Evolutionary conservation across 169 alveolate species (phyloP).

Genomic region (Besnoitia besnoiti): DNA sequence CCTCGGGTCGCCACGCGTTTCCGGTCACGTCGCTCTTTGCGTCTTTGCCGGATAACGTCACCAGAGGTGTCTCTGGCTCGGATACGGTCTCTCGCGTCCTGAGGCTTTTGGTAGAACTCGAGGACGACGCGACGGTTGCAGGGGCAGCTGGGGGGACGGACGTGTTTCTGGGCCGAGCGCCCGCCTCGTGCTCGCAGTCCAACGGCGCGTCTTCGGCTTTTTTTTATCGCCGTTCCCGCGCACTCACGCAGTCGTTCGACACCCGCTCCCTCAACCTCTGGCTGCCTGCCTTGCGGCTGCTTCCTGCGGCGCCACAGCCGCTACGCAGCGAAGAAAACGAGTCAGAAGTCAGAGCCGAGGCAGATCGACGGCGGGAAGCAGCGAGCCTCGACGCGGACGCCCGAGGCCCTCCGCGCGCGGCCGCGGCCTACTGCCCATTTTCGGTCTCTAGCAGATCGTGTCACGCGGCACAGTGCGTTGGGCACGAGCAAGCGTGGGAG

Average conservation of each 20-base stretch:
- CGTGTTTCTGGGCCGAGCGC: not conserved
- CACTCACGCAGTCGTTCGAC: not conserved
- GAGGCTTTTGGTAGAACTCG: not conserved
- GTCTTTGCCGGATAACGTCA: not conserved
- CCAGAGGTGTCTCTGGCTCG: not conserved
- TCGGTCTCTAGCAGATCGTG: not conserved
- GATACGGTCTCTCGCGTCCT: too few species aligned
- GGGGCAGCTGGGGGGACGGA: too few species aligned
- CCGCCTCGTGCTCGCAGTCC: not conserved
- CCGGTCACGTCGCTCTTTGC: not conserved
- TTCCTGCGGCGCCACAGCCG: not conserved
- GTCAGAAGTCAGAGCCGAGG: not conserved
- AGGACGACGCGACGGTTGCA: not conserved
- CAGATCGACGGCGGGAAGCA: not conserved
- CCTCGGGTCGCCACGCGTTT: not conserved
- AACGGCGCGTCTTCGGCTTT: not conserved
- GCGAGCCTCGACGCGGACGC: not conserved
- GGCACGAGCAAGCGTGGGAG: not conserved
- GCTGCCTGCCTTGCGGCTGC: not conserved
- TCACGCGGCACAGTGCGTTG: not conserved
- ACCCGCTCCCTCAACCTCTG: slow-evolving; percentile 19
- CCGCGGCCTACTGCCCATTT: not conserved
- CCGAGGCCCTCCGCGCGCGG: not conserved
- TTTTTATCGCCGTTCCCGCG: not conserved
- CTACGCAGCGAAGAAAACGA: not conserved